Base-by-base conservation (phyloP, 1,284 basidiomycete genomes). In the Ceratobasidium sp. region DNA sequence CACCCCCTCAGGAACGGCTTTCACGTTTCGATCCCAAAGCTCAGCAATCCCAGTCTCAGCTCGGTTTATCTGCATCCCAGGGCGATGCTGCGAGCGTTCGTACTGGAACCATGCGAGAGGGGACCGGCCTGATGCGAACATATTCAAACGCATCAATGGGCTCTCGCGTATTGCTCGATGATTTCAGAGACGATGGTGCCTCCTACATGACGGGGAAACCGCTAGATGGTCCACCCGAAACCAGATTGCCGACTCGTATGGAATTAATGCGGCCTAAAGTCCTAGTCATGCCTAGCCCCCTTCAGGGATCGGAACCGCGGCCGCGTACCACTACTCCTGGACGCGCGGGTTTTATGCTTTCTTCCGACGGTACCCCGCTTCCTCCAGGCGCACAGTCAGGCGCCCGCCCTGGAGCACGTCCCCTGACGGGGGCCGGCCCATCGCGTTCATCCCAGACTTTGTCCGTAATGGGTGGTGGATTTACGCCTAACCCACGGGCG, bases 281-380 rank as follows among this genome's bases (percentile, higher is more conserved):
- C 30, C 87, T 93, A 57, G 88, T 93, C 72, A 93, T 93, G 92
- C 92, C 92, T 14, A 92, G 91, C 76, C 92, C 92, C 2, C 81
- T 93, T 62, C 92, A 93, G 78, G 81, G 83, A 52, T 78, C 65
- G 23, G 50, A 60, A 30, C 48, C 23, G 46, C 41, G 59, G 36
- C 10, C 43, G 43, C 45, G 43, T 30, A 70, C 59, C 18, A 52
- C 45, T 18, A 36, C 14, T n/a, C n/a, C 59, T 26, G 36, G 64
- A 34, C 74, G 74, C 16, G 72, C 75, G 43, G 75, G 89, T 16
- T 92, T 93, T 78, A 82, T 88, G 75, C 76, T 86, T 26, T 84
- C 88, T 6, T 82, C 84, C 23, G 89, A 92, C 78, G 89, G 86
- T 0, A 85, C 88, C 57, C 90, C 91, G 39, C 81, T 92, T 26